A percentile compares a stretch with the other conserved stretches of the same genome.
Conservation (phyloP, 1,284 basidiomycete genomes). For the Trichosporon sp. region DNA sequence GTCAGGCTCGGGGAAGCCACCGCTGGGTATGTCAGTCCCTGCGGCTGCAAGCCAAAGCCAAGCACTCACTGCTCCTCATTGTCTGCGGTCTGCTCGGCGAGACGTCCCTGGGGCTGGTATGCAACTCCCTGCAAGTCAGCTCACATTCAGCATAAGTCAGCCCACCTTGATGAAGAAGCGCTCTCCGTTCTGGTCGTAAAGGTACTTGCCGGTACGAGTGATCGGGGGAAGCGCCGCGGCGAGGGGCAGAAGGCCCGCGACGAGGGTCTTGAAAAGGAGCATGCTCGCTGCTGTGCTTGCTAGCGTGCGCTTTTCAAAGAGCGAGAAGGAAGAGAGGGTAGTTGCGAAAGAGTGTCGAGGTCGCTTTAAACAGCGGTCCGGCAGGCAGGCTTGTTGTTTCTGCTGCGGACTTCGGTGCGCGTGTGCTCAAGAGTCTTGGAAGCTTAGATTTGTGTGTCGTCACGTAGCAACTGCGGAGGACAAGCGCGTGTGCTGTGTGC, state of each 20-base stretch:
- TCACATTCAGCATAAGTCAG: background rate
- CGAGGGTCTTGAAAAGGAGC: constrained; percentile 17
- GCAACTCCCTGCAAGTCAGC: constrained; percentile 66
- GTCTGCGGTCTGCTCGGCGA: constrained; percentile 56
- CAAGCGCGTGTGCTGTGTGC: constrained; percentile 1
- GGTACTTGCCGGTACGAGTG: constrained; percentile 64
- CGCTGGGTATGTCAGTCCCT: constrained; percentile 37
- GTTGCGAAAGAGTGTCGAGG: constrained; percentile 3
- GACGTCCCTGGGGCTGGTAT: constrained; percentile 80
- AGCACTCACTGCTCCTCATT: constrained; percentile 60
- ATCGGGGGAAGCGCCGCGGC: constrained; percentile 48
- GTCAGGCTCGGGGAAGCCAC: constrained; percentile 69
- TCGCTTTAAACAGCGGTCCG: background rate
- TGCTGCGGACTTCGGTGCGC: background rate
- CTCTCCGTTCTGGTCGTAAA: constrained; percentile 70
- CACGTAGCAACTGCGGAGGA: background rate
- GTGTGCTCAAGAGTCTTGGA: background rate
- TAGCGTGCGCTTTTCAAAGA: background rate
- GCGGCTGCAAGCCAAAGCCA: background rate
- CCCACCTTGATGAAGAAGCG: constrained; percentile 80
- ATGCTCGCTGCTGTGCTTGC: constrained; percentile 14
- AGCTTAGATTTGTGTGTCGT: background rate
- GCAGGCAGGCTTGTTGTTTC: background rate
- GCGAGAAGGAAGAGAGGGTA: background rate
- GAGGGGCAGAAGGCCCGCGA: constrained; percentile 32